These are phyloP conservation scores for Sclerotinia borealis DNA, from an alignment of 2,329 filamentous ascomycete species.

Conservation along the genomic window DNA sequence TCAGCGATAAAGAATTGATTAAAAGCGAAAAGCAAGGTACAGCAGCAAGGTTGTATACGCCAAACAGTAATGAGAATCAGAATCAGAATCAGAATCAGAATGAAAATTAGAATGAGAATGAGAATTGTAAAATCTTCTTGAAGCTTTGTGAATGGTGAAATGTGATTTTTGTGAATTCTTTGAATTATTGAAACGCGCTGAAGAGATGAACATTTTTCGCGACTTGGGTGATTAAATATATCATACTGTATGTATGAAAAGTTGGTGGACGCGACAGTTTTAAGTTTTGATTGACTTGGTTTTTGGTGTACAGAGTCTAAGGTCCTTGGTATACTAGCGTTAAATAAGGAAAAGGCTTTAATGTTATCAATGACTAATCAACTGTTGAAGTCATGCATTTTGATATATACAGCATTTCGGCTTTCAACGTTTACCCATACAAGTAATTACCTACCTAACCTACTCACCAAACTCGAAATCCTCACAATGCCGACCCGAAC, in stretches of 20 bases:
- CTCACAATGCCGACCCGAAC: slow-evolving; percentile 36
- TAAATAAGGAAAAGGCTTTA: too few relatives aligned
- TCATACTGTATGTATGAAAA: too few relatives aligned
- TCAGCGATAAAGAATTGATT: slow-evolving; percentile 13
- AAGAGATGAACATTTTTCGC: slow-evolving; percentile 5
- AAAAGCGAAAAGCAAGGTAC: slow-evolving; percentile 9
- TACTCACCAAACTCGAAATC: neutral
- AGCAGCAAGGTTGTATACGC: neutral
- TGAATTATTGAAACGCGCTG: neutral
- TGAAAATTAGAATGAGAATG: too few relatives aligned
- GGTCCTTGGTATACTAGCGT: too few relatives aligned
- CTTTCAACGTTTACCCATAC: too few relatives aligned
- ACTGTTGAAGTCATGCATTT: too few relatives aligned
- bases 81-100: too few relatives aligned
- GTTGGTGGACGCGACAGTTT: slow-evolving; percentile 3
- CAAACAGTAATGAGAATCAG: neutral
- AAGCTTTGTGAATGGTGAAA: neutral
- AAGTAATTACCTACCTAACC: too few relatives aligned
- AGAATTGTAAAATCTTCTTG: slow-evolving; percentile 1
- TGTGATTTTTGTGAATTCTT: too few relatives aligned
- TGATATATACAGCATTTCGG: too few relatives aligned
- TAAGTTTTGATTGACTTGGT: neutral
- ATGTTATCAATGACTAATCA: too few relatives aligned
- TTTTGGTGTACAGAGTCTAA: neutral
- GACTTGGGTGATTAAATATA: neutral